A percentile compares a stretch with the other conserved stretches of the same genome.
Evolutionary conservation across 192 early-diverging fungal genomes (phyloP).

Genomic region (Nowakowskiella sp.): DNA sequence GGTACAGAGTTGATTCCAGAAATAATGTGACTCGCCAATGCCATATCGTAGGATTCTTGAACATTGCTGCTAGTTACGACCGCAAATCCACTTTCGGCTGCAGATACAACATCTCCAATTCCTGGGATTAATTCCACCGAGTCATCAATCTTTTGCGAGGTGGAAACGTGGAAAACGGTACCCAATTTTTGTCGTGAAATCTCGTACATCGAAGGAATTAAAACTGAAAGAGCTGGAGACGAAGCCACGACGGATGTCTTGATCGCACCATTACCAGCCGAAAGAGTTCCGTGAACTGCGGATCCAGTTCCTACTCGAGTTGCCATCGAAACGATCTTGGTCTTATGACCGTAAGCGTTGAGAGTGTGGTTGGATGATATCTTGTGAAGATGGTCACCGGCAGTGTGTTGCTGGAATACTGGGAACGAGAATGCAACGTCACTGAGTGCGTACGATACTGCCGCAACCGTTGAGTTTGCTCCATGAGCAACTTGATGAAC

Average conservation of each 20-base stretch:
- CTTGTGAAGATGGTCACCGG: slow-evolving; percentile 53
- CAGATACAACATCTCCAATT: slow-evolving; percentile 64
- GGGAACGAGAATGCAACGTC: slow-evolving; percentile 82
- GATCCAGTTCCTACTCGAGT: slow-evolving; percentile 72
- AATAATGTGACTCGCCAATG: slow-evolving; percentile 76
- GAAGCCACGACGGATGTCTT: slow-evolving; percentile 53
- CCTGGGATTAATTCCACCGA: slow-evolving; percentile 47
- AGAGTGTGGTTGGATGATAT: slow-evolving; percentile 58
- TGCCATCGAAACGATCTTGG: slow-evolving; percentile 66
- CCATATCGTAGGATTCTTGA: slow-evolving; percentile 86
- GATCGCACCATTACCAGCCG: slow-evolving; percentile 28
- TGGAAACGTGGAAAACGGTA: slow-evolving; percentile 76
- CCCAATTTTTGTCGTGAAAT: slow-evolving; percentile 54
- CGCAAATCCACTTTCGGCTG: slow-evolving; percentile 69
- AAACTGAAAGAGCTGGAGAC: slow-evolving; percentile 65
- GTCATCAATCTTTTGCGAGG: slow-evolving; percentile 55
- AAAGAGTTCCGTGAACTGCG: slow-evolving; percentile 68
- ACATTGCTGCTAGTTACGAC: slow-evolving; percentile 65
- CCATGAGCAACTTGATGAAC: slow-evolving; percentile 18
- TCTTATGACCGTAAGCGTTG: slow-evolving; percentile 62
- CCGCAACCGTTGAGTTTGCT: slow-evolving; percentile 44
- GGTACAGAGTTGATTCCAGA: slow-evolving; percentile 52
- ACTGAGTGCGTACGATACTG: slow-evolving; percentile 71
- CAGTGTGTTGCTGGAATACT: slow-evolving; percentile 44
- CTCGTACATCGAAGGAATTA: slow-evolving; percentile 75